These are phyloP conservation scores for Trichosporon ovoides DNA, from an alignment of 1,284 basidiomycete species.

Conservation along the genomic window DNA sequence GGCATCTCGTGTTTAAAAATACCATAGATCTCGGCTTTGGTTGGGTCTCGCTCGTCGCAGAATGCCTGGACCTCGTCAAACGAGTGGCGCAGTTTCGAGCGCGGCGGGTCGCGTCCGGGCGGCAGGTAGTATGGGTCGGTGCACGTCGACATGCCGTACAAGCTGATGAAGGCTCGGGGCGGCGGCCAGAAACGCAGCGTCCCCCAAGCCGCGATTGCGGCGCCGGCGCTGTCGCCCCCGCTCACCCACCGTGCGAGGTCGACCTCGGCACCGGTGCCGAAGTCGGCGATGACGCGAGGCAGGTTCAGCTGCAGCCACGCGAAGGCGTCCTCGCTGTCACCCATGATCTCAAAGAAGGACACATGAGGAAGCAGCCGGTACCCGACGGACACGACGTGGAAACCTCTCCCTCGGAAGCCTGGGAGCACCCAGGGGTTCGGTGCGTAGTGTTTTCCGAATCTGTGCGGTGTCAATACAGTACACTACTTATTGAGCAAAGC, in stretches of 20 bases:
- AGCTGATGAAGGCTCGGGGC: neutral
- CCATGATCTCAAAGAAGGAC: constrained; percentile 16
- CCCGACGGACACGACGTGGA: constrained; percentile 16
- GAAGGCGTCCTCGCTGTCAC: constrained; percentile 15
- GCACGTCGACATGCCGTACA: constrained; percentile 4
- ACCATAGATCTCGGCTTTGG: constrained; percentile 13
- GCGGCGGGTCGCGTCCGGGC: neutral
- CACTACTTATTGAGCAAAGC: too few relatives aligned
- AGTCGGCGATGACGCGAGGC: neutral
- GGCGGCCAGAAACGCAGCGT: neutral
- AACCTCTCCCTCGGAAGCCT: constrained; percentile 11
- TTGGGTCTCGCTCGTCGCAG: constrained; percentile 15
- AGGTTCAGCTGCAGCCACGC: constrained; percentile 17
- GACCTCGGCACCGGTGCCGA: constrained; percentile 11
- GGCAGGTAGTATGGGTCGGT: neutral
- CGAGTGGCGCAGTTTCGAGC: neutral
- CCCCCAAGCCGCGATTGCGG: constrained; percentile 18
- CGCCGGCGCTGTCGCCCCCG: constrained; percentile 35
- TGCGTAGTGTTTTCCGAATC: neutral
- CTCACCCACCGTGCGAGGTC: constrained; percentile 26
- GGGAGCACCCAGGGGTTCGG: constrained; percentile 17
- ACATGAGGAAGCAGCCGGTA: constrained; percentile 21
- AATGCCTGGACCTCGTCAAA: neutral
- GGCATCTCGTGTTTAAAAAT: constrained; percentile 13
- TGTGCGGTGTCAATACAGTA: neutral